Percentiles rank a stretch among this genome's conserved stretches.
phyloP scores from a whole-genome alignment of 352 stramenopile genomes.

The Phytophthora hybrid region DNA sequence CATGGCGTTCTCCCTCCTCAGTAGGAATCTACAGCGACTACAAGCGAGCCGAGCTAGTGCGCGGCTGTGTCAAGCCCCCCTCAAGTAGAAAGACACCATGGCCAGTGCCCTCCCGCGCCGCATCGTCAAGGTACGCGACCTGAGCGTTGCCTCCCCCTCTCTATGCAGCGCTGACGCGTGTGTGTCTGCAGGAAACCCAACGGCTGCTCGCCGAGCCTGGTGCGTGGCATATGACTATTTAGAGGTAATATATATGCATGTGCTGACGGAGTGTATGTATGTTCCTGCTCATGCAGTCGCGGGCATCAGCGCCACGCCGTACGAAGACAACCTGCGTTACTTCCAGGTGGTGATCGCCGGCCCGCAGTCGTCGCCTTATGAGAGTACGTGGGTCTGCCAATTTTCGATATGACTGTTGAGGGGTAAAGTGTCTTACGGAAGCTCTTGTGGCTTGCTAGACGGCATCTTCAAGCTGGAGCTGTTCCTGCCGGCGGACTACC shows the following conservation, averaged over 20 bases:
- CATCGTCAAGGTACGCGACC: slow-evolving; percentile 70
- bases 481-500: slow-evolving; percentile 97
- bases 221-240: slow-evolving; percentile 28
- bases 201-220: slow-evolving; percentile 94
- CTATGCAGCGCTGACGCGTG: background rate
- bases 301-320: slow-evolving; percentile 97
- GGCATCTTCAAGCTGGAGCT: slow-evolving; percentile 97
- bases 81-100: slow-evolving; percentile 41
- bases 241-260: background rate
- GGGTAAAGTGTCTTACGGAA: background rate
- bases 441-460: slow-evolving; percentile 45
- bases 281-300: slow-evolving; percentile 65
- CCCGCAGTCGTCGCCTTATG: slow-evolving; percentile 96
- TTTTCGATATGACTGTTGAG: slow-evolving; percentile 16
- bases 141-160: background rate
- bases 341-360: slow-evolving; percentile 98
- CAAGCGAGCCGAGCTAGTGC: slow-evolving; percentile 5
- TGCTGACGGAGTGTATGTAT: background rate
- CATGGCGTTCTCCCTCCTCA: slow-evolving; percentile 16
- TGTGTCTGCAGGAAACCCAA: slow-evolving; percentile 90
- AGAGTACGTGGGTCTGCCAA: slow-evolving; percentile 69
- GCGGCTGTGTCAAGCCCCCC: slow-evolving; percentile 1
- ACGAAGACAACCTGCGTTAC: slow-evolving; percentile 98
- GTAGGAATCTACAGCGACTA: slow-evolving; percentile 26
- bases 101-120: slow-evolving; percentile 71